These are phyloP conservation scores for Detonula confervacea DNA, from an alignment of 352 stramenopile genomes.

Conservation along the genomic window DNA sequence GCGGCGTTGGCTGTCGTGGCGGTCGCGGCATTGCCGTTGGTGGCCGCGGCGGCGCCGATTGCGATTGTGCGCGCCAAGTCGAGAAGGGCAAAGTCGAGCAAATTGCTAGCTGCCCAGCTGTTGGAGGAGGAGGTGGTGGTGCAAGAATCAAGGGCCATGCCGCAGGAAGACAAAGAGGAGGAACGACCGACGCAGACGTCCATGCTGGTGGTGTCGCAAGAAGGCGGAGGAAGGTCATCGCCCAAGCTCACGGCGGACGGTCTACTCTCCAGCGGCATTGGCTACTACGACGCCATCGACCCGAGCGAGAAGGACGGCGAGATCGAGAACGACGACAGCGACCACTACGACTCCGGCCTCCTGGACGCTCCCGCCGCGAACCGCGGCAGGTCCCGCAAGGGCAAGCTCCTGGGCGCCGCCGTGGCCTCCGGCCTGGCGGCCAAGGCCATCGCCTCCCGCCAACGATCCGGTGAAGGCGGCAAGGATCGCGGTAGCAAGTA, in stretches of 20 bases:
- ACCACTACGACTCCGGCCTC: slow-evolving; percentile 10
- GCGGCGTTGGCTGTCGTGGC: background rate
- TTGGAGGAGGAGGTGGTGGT: slow-evolving; percentile 9
- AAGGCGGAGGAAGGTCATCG: slow-evolving; percentile 3
- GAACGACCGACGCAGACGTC: background rate
- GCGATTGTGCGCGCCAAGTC: slow-evolving; percentile 41
- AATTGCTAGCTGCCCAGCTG: slow-evolving; percentile 4
- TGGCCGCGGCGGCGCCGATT: background rate
- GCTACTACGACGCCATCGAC: slow-evolving; percentile 70
- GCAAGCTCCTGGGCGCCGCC: slow-evolving; percentile 27
- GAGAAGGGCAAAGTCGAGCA: slow-evolving; percentile 2
- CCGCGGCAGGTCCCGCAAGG: slow-evolving; percentile 20
- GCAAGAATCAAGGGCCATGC: slow-evolving; percentile 21
- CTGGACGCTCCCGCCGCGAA: background rate
- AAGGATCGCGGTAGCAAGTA: slow-evolving; percentile 5
- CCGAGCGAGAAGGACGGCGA: slow-evolving; percentile 20
- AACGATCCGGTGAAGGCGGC: too few species aligned
- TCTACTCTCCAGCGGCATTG: slow-evolving; percentile 64
- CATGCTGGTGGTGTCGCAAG: slow-evolving; percentile 5
- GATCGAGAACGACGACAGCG: slow-evolving; percentile 6
- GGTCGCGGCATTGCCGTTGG: slow-evolving; percentile 2
- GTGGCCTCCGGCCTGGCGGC: slow-evolving; percentile 15
- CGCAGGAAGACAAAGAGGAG: background rate
- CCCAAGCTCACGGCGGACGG: slow-evolving; percentile 8
- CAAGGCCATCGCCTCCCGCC: slow-evolving; percentile 11